Evolutionary conservation across 2,329 filamentous ascomycete genomes (phyloP).

Genomic region (Ascochyta clinopodiicola): DNA sequence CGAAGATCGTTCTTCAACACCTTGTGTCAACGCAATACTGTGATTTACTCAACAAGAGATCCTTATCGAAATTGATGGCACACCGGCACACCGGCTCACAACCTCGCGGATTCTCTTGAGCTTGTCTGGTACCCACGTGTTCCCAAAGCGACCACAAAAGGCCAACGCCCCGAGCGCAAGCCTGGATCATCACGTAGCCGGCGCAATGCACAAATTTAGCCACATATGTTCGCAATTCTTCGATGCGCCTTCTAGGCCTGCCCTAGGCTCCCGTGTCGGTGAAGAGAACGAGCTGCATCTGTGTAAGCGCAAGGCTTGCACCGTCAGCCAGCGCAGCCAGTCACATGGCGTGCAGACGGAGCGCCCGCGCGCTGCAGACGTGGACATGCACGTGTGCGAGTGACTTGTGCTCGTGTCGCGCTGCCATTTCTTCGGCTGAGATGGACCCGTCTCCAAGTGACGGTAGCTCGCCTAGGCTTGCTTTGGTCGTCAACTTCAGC

Average conservation of each 20-base stretch:
- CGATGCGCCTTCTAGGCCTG: slow-evolving; percentile 9
- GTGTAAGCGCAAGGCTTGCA: slow-evolving; percentile 13
- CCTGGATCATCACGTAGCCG: slow-evolving; percentile 1
- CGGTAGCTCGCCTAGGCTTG: background rate
- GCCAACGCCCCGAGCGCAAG: slow-evolving; percentile 1
- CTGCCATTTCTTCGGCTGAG: background rate
- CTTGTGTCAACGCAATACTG: background rate
- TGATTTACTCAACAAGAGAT: no score
- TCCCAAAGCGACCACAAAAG: background rate
- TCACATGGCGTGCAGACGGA: background rate
- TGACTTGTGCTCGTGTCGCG: slow-evolving; percentile 12
- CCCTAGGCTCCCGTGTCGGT: background rate
- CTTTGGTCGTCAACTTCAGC: slow-evolving; percentile 1
- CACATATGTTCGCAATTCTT: slow-evolving; percentile 5
- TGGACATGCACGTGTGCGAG: slow-evolving; percentile 13
- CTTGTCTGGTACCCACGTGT: slow-evolving; percentile 10
- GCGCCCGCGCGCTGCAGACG: slow-evolving; percentile 1
- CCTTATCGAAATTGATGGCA: background rate
- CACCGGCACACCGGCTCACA: background rate
- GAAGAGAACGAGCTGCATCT: slow-evolving; percentile 3
- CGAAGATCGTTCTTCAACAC: background rate
- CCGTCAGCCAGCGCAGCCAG: background rate
- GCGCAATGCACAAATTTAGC: slow-evolving; percentile 6
- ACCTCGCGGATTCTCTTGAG: background rate
- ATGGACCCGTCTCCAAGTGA: background rate